Evolutionary conservation across 2,329 filamentous ascomycete genomes (phyloP), one percentile per base, ranked within the genome.

Genomic region (Neopestalotiopsis clavispora): DNA sequence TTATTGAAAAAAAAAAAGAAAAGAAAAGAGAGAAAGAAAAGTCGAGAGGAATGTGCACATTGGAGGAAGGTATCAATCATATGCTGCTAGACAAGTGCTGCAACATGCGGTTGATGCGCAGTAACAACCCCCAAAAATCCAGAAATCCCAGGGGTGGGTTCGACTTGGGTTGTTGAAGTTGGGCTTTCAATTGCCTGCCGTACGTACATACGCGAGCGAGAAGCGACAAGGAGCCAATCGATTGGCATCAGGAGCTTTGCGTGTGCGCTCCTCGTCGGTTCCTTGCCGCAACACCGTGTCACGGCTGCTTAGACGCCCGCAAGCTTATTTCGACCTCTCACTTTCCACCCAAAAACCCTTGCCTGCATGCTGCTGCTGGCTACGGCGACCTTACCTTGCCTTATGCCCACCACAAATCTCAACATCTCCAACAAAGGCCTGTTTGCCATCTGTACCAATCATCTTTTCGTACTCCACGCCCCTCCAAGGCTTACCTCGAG

Each of bases 291-390:
- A 68, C 70, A 66, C 67, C 72, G 73, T 75, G 73, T 72, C 71
- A 74, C 73, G 70, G 71, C 66, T 65, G 66, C 68, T 67, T 69
- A 23, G 67, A 67, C 68, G 70, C 71, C 34, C 73, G 71, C 74
- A 72, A 74, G 72, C 74, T 76, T 77, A 76, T 76, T 74, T 72
- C 71, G 75, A 75, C 74, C 61, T 72, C 71, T 67, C 70, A 69
- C 63, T 52, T 49, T 52, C 45, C 34, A 38, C 34, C 45, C 45
- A n/a, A 52, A 28, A 52, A 52, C 17, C 45, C 45, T 52, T 52
- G 45, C 45, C 34, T 38, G 34, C 34, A 38, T 38, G 34, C 34
- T 38, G 6, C 34, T 38, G 34, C 34, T 38, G 34, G 23, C 23
- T 28, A 28, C 23, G 34, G 34, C 34, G 9, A 38, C 34, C 34